Percentiles rank a stretch among this genome's conserved stretches.
Conservation (phyloP, 768 basidiomycete genomes). For the Sporobolomyces phaffii region DNA sequence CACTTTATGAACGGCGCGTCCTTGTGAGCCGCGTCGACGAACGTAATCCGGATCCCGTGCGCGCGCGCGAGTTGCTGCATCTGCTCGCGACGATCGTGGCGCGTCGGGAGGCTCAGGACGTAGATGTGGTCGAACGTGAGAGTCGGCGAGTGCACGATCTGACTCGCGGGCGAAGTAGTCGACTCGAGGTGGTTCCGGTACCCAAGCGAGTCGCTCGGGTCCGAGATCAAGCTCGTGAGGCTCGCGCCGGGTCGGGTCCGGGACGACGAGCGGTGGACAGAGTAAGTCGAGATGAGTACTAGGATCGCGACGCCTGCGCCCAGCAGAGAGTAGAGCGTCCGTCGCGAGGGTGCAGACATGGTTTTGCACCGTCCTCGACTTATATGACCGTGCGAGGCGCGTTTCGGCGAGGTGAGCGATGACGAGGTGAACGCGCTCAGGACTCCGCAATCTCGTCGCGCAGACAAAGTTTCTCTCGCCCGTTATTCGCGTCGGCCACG, state of each 20-base stretch:
- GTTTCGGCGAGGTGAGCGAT: neutral
- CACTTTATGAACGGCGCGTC: conserved; percentile 39
- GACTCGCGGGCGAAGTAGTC: conserved; percentile 19
- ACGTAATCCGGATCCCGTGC: conserved; percentile 40
- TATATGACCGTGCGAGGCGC: neutral
- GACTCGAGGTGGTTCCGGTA: conserved; percentile 35
- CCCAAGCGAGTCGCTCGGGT: neutral
- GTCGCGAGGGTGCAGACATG: conserved; percentile 1
- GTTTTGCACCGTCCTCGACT: neutral
- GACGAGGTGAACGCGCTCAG: no score
- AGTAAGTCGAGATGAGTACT: conserved; percentile 12
- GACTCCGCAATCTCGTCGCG: no score
- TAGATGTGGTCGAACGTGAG: conserved; percentile 43
- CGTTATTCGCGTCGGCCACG: no score
- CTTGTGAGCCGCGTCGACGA: conserved; percentile 42
- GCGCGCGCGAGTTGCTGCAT: conserved; percentile 42
- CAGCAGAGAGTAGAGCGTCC: neutral
- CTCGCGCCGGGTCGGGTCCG: neutral
- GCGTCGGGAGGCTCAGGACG: conserved; percentile 40
- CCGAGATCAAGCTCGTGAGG: neutral
- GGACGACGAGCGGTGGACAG: neutral
- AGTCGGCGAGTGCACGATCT: conserved; percentile 36
- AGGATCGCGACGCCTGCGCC: neutral
- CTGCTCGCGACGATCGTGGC: conserved; percentile 39
- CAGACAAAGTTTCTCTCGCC: no score